A percentile compares a stretch with the other conserved stretches of the same genome.
phyloP scores from a whole-genome alignment of 176 grass and related monocot species.

The Avena eriantha region DNA sequence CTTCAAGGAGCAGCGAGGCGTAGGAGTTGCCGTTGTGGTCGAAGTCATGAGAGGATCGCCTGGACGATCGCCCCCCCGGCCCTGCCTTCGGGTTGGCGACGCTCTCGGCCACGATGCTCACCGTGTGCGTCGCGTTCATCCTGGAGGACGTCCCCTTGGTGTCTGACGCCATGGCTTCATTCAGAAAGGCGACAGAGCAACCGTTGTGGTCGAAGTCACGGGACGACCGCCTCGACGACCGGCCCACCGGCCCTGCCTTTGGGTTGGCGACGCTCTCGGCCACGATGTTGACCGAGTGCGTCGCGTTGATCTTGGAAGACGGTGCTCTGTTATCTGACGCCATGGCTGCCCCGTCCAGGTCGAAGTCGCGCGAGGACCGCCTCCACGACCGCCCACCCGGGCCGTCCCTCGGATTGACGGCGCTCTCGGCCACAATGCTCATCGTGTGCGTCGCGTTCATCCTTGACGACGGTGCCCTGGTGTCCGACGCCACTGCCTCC shows the following conservation, averaged over 20 bases:
- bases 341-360: slow-evolving; percentile 38
- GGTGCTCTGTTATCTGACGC: slow-evolving; percentile 36
- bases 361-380: slow-evolving; percentile 79
- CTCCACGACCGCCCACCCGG: slow-evolving; percentile 66
- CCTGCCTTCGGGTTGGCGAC: slow-evolving; percentile 44
- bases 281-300: slow-evolving; percentile 50
- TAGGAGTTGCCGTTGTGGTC: slow-evolving; percentile 73
- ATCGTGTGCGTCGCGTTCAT: slow-evolving; percentile 57
- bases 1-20: slow-evolving; percentile 79
- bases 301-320: slow-evolving; percentile 48
- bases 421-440: slow-evolving; percentile 57
- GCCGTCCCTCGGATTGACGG: slow-evolving; percentile 44
- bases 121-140: slow-evolving; percentile 55
- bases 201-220: slow-evolving; percentile 74
- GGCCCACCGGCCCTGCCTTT: slow-evolving; percentile 44
- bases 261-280: slow-evolving; percentile 52
- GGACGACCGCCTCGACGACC: slow-evolving; percentile 72
- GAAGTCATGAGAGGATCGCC: slow-evolving; percentile 77
- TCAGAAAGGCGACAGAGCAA: slow-evolving; percentile 63
- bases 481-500: slow-evolving; percentile 33
- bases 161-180: slow-evolving; percentile 33
- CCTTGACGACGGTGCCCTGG: slow-evolving; percentile 31
- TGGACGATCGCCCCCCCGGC: slow-evolving; percentile 60
- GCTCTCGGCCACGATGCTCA: slow-evolving; percentile 58
- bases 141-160: slow-evolving; percentile 38